Percentiles rank a stretch among this genome's conserved stretches.
Conservation (phyloP, 2,329 filamentous ascomycete species). For the Pseudonectria foliicola region DNA sequence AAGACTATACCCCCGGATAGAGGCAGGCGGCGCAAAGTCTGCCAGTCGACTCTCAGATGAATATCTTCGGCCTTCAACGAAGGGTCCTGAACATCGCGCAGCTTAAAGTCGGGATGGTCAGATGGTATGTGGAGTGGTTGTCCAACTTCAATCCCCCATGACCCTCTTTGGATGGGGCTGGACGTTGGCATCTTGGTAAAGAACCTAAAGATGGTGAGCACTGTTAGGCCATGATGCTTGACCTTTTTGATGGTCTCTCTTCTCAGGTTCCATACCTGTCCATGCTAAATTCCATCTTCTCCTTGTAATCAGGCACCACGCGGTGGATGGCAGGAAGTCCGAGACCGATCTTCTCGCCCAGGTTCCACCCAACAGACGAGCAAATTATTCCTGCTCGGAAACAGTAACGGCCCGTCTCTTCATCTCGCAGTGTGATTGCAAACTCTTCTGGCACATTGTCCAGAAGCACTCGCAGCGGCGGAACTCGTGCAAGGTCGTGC, state of each 20-base stretch:
- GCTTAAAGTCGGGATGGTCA: constrained; percentile 55
- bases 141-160: constrained; percentile 75
- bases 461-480: constrained; percentile 63
- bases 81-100: constrained; percentile 51
- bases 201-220: constrained; percentile 43
- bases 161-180: constrained; percentile 73
- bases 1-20: constrained; percentile 71
- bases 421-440: constrained; percentile 65
- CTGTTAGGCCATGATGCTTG: neutral
- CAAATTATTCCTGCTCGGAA: constrained; percentile 73
- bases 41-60: constrained; percentile 77
- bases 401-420: constrained; percentile 62
- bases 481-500: constrained; percentile 52
- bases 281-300: constrained; percentile 85
- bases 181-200: constrained; percentile 71
- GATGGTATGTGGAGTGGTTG: constrained; percentile 69
- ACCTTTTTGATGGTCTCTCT: no score
- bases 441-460: constrained; percentile 83
- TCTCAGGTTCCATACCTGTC: constrained; percentile 50
- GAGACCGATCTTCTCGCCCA: constrained; percentile 65
- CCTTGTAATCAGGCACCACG: constrained; percentile 73
- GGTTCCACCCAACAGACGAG: constrained; percentile 73
- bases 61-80: constrained; percentile 51
- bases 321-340: constrained; percentile 65
- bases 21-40: constrained; percentile 72